Base-by-base conservation (phyloP, 2,329 filamentous ascomycete species). In the Coleophoma cylindrospora region DNA sequence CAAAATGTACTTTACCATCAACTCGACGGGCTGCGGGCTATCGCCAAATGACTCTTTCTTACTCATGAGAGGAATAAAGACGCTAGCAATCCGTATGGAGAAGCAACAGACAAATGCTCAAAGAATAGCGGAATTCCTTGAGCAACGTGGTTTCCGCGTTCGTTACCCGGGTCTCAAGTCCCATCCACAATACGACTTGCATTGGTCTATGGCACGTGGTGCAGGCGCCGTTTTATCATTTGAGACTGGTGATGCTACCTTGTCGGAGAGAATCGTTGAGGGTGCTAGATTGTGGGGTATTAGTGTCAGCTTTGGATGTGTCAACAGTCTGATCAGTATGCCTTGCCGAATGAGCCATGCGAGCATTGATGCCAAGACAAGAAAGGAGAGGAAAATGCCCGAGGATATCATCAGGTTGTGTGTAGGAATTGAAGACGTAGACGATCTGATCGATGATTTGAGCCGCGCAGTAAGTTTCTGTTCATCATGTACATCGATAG, bases 331-430 rank as follows among this genome's bases (percentile, higher is more conserved):
- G 68, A 99, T 99, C 70, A 96, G 91, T 73, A 96, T 99, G 92
- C 92, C 94, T 9, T 99, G 94, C 73, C 91, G 92, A 64, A 99
- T 99, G 95, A 97, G 92, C 71, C 94, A 99, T 70, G 94, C 94
- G 37, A 96, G 90, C 66, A 99, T 99, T 64, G 94, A 97, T 66
- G 89, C 91, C 52, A 95, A 96, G 74, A 97, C 91, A 47, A 79
- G 94, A 59, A 77, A 83, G 61, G 91, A 95, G 72, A 81, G 91
- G 56, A 86, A 92, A 57, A 87, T 99, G 84, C 94, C 94, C 11
- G 94, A 99, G 71, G 94, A 99, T 67, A 87, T 99, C 53, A 97
- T 99, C 62, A 81, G 94, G 50, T 71, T 99, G 49, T 99, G 94
- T 65, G 91, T 99, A 41, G 94, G 94, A 43, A 99, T 99, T 63